Evolutionary conservation across 148 eudicot genomes (phyloP).

Genomic region (Limonium bicolor): DNA sequence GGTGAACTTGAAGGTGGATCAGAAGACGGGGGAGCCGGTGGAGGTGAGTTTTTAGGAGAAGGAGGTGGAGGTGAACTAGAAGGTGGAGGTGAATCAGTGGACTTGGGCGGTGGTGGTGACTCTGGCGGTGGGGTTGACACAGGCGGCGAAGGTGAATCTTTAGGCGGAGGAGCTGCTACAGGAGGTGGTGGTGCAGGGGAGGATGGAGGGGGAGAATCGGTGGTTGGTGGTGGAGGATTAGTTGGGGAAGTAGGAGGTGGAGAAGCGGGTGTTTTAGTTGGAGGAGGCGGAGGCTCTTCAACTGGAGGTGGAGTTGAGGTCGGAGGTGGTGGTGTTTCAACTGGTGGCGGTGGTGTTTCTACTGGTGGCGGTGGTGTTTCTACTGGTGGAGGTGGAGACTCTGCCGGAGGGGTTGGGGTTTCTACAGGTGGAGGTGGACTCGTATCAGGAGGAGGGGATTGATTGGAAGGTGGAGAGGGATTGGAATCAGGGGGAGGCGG

Average conservation of each 20-base stretch:
- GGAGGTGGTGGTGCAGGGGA: conserved; percentile 1
- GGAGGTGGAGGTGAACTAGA: too few species aligned
- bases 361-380: not conserved
- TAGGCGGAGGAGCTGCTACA: conserved; percentile 2
- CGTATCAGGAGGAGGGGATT: too few species aligned
- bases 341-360: not conserved
- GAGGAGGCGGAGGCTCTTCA: not conserved
- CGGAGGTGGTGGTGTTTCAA: conserved; percentile 13
- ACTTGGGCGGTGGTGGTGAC: conserved; percentile 14
- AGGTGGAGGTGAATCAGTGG: conserved; percentile 19
- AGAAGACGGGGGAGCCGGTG: conserved; percentile 15
- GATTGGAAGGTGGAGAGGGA: too few species aligned
- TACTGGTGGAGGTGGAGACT: too few species aligned
- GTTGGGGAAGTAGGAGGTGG: too few species aligned
- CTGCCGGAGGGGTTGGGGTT: not conserved
- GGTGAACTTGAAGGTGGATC: conserved; percentile 14
- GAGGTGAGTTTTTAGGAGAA: too few species aligned
- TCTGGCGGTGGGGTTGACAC: conserved; percentile 8
- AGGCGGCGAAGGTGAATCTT: conserved; percentile 7
- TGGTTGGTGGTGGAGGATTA: conserved; percentile 1
- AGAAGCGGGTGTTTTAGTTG: not conserved
- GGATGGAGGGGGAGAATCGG: not conserved
- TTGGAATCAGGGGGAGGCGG: not conserved
- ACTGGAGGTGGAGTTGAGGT: conserved; percentile 8
- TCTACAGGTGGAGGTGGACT: not conserved